phyloP scores from a whole-genome alignment of 768 basidiomycete species.

The Suillus subaureus region DNA sequence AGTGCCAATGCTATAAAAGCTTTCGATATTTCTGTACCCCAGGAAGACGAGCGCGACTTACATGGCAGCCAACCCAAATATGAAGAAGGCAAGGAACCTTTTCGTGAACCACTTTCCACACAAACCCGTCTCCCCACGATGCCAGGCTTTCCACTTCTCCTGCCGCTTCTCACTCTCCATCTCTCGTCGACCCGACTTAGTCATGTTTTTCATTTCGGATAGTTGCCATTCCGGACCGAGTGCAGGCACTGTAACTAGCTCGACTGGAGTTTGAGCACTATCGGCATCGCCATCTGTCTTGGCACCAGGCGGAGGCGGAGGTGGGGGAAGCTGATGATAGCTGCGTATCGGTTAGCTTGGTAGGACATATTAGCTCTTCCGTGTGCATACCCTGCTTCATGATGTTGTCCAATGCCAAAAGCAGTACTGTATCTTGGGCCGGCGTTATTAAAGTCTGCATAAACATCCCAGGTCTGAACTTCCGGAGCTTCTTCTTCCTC shows the following conservation, averaged over 20 bases:
- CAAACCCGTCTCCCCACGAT: slow-evolving; percentile 75
- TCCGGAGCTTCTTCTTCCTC: slow-evolving; percentile 56
- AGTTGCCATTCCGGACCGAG: slow-evolving; percentile 90
- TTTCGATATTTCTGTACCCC: slow-evolving; percentile 8
- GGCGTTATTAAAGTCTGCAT: slow-evolving; percentile 86
- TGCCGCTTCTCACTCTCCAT: slow-evolving; percentile 53
- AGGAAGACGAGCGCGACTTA: slow-evolving; percentile 35
- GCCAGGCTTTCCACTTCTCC: slow-evolving; percentile 74
- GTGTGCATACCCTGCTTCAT: slow-evolving; percentile 48
- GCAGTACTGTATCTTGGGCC: slow-evolving; percentile 77
- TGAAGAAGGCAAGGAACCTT: slow-evolving; percentile 66
- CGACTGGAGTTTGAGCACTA: slow-evolving; percentile 54
- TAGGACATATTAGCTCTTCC: not conserved
- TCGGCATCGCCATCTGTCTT: slow-evolving; percentile 42
- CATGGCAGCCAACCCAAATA: slow-evolving; percentile 63
- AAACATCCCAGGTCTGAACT: slow-evolving; percentile 72
- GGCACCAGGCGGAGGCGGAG: slow-evolving; percentile 21
- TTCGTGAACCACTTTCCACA: slow-evolving; percentile 82
- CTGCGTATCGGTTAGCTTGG: slow-evolving; percentile 25
- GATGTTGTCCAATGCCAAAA: slow-evolving; percentile 46
- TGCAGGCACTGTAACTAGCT: slow-evolving; percentile 90
- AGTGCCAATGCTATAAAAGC: slow-evolving; percentile 55
- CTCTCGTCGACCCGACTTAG: slow-evolving; percentile 69
- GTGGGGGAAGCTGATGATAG: slow-evolving; percentile 47
- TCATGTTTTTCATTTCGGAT: slow-evolving; percentile 76